Conservation (phyloP, 306 rosid genomes). For the Medicago truncatula region DNA sequence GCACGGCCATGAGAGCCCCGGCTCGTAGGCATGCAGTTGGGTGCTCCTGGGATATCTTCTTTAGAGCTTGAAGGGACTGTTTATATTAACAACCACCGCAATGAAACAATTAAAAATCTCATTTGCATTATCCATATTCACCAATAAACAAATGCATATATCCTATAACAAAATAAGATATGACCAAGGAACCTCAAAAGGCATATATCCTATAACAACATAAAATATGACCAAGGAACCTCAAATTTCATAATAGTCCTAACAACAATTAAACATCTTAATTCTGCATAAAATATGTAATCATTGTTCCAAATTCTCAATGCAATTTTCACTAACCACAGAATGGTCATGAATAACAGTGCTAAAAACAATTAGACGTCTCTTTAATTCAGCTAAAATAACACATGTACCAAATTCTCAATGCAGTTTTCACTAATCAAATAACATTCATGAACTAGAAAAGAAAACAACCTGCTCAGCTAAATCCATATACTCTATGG, state of each 20-base stretch:
- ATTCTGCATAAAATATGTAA: no score
- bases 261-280: no score
- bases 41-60: constrained; percentile 98
- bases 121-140: neutral
- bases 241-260: neutral
- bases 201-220: neutral
- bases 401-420: neutral
- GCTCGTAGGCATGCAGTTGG: constrained; percentile 99
- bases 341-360: neutral
- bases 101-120: constrained; percentile 4
- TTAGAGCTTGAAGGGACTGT: constrained; percentile 98
- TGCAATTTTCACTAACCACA: no score
- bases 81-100: constrained; percentile 47
- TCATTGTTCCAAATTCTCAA: no score
- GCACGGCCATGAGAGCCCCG: constrained; percentile 99
- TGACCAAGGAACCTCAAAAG: neutral
- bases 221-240: neutral
- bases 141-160: neutral
- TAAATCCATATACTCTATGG: constrained; percentile 97
- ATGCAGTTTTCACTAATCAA: constrained; percentile 5
- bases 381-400: no score
- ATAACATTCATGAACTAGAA: neutral
- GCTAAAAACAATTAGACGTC: neutral
- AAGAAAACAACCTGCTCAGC: constrained; percentile 89
- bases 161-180: neutral